Evolutionary conservation across 2,329 filamentous ascomycete genomes (phyloP).

Genomic region (Colletotrichum limetticola): DNA sequence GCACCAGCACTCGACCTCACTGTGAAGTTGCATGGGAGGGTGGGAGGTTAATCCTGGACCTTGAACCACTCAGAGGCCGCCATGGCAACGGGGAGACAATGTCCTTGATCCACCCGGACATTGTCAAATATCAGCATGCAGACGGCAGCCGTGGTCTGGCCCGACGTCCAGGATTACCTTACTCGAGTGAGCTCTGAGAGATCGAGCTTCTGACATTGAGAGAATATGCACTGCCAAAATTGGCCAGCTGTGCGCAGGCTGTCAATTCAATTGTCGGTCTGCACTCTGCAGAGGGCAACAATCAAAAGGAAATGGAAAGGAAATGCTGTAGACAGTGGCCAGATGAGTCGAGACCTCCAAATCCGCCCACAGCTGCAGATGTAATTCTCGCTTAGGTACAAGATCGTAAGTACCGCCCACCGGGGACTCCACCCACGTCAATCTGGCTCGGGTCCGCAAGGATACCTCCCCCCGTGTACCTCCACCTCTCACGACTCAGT

Average conservation of each 20-base stretch:
- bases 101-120: constrained; percentile 19
- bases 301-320: neutral
- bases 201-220: neutral
- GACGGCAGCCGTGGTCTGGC: neutral
- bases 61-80: neutral
- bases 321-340: constrained; percentile 15
- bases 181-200: neutral
- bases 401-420: constrained; percentile 2
- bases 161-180: neutral
- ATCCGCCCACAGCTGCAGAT: neutral
- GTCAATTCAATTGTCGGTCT: neutral
- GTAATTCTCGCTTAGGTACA: constrained; percentile 14
- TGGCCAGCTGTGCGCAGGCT: neutral
- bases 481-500: neutral
- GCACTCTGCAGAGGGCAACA: too few species aligned
- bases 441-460: neutral
- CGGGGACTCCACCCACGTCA: neutral
- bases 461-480: neutral
- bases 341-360: constrained; percentile 20
- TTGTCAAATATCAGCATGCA: constrained; percentile 1
- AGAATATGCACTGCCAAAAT: neutral
- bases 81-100: neutral
- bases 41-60: neutral
- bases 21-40: neutral
- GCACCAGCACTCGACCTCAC: neutral